These are phyloP conservation scores for Solanum lignicaule DNA, from an alignment of 257 asterid genomes.

Conservation along the genomic window DNA sequence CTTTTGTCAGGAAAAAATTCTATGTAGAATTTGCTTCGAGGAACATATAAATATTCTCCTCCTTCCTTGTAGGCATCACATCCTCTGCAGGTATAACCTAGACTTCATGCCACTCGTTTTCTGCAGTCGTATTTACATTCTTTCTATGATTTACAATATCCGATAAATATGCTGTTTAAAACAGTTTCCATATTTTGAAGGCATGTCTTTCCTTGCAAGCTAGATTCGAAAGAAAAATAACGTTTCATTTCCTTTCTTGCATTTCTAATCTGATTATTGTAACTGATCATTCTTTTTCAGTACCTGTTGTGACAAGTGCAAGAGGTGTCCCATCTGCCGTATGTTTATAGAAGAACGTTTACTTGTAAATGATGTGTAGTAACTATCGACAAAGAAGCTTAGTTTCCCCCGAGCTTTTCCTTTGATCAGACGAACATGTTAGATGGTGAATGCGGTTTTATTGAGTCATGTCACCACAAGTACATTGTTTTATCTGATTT, in stretches of 20 bases:
- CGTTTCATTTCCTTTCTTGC: not conserved
- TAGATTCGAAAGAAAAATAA: not conserved
- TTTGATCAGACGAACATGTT: not conserved
- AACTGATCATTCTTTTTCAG: slow-evolving; percentile 24
- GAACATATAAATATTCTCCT: slow-evolving; percentile 69
- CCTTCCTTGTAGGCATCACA: slow-evolving; percentile 90
- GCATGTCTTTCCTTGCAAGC: not conserved
- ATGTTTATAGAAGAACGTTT: slow-evolving; percentile 66
- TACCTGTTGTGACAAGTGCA: slow-evolving; percentile 73
- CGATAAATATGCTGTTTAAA: not conserved
- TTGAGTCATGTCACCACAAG: slow-evolving; percentile 42
- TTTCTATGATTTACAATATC: not conserved
- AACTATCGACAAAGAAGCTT: not conserved
- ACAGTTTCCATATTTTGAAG: not conserved
- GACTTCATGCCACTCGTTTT: not conserved
- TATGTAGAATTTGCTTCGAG: slow-evolving; percentile 90
- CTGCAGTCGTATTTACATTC: not conserved
- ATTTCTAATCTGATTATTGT: not conserved
- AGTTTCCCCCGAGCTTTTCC: not conserved
- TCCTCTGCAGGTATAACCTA: slow-evolving; percentile 71
- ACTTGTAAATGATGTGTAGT: slow-evolving; percentile 59
- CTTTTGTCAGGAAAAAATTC: slow-evolving; percentile 64
- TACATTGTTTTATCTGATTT: not conserved
- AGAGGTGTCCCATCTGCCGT: slow-evolving; percentile 92
- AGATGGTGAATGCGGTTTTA: slow-evolving; percentile 55